phyloP scores from a whole-genome alignment of 2,329 filamentous ascomycete genomes.

The Pseudocercospora musae region DNA sequence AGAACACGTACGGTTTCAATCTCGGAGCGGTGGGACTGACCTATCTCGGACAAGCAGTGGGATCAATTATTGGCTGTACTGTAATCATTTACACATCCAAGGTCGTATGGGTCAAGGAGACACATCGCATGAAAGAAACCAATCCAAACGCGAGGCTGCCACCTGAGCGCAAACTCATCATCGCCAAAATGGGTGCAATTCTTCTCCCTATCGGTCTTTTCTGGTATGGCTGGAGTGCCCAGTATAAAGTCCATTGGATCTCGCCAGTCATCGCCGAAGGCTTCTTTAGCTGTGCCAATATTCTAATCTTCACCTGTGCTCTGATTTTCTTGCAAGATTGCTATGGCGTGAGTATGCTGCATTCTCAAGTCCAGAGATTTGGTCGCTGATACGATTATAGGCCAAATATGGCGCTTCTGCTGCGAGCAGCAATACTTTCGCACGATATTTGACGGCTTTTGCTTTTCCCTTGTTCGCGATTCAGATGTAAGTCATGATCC shows the following conservation, averaged over 20 bases:
- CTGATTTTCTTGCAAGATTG: background rate
- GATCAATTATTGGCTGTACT: conserved; percentile 12
- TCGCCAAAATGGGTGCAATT: conserved; percentile 32
- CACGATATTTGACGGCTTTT: conserved; percentile 21
- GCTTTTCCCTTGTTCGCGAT: conserved; percentile 42
- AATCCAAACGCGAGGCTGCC: conserved; percentile 26
- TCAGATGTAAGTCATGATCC: conserved; percentile 8
- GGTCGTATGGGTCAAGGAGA: background rate
- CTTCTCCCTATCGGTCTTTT: conserved; percentile 35
- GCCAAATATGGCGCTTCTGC: background rate
- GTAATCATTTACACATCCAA: conserved; percentile 1
- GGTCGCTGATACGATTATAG: background rate
- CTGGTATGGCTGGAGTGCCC: conserved; percentile 11
- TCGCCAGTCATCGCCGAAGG: conserved; percentile 38
- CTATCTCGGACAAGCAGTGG: conserved; percentile 25
- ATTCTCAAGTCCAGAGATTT: background rate
- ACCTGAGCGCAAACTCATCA: conserved; percentile 24
- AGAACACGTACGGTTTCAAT: conserved; percentile 23
- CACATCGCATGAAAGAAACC: background rate
- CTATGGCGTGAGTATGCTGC: background rate
- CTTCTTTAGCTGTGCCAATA: conserved; percentile 34
- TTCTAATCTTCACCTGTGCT: conserved; percentile 34
- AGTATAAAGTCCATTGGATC: conserved; percentile 26
- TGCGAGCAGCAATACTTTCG: conserved; percentile 8
- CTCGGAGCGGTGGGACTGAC: conserved; percentile 24